Conservation (phyloP, 2,329 filamentous ascomycete genomes). For the Calonectria pseudoreteaudii region DNA sequence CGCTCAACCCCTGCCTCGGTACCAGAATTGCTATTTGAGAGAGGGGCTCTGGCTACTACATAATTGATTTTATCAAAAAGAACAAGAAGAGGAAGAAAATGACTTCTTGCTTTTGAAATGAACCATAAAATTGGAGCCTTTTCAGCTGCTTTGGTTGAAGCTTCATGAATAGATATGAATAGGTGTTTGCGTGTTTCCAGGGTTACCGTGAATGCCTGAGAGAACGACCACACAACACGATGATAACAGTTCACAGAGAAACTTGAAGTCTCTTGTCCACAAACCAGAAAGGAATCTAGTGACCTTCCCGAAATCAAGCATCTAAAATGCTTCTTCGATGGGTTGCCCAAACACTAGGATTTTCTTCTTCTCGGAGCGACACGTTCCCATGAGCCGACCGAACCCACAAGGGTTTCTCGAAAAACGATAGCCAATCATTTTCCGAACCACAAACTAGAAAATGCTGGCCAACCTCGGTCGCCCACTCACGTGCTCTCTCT, state of each 20-base stretch:
- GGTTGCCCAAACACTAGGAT: neutral
- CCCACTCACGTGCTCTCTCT: neutral
- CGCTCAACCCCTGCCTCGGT: neutral
- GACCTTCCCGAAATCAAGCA: neutral
- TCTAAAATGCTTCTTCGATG: neutral
- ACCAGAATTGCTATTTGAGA: too few species aligned
- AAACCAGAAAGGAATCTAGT: neutral
- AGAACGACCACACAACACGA: neutral
- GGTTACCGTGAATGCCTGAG: too few species aligned
- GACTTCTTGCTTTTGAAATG: too few species aligned
- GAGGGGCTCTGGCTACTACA: too few species aligned
- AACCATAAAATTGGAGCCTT: too few species aligned
- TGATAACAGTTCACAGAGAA: neutral
- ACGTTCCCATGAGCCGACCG: neutral
- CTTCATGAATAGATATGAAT: too few species aligned
- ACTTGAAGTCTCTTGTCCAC: neutral
- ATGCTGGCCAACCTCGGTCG: neutral
- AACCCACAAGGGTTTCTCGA: neutral
- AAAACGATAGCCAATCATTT: neutral
- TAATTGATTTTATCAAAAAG: too few species aligned
- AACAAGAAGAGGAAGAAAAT: too few species aligned
- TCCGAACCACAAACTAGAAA: neutral
- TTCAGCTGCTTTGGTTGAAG: too few species aligned
- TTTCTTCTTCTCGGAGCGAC: neutral
- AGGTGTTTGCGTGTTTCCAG: too few species aligned